Conservation (phyloP, 495 filamentous ascomycete species). For the Sordaria brevicollis region DNA sequence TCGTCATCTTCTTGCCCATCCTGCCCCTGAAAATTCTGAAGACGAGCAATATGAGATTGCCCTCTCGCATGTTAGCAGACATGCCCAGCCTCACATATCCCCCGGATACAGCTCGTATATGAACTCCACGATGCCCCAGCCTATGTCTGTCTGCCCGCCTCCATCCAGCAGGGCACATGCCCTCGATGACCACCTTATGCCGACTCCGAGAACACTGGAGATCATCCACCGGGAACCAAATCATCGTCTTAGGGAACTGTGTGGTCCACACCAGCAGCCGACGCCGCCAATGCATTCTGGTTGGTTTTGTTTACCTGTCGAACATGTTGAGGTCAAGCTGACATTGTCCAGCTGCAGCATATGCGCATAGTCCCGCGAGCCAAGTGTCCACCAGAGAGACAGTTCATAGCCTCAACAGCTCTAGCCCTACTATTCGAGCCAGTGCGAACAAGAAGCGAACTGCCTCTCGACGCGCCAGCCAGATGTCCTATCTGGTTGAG, state of each 20-base stretch:
- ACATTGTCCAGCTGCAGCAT: neutral
- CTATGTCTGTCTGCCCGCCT: neutral
- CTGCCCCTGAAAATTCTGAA: neutral
- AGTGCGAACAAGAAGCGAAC: neutral
- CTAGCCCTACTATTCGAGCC: constrained; percentile 8
- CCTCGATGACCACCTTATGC: neutral
- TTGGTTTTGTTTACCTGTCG: neutral
- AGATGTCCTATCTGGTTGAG: neutral
- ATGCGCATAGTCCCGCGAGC: neutral
- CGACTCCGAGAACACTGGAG: neutral
- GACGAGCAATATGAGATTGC: neutral
- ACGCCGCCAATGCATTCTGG: neutral
- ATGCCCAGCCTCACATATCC: neutral
- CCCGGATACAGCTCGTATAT: neutral
- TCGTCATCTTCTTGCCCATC: constrained; percentile 8
- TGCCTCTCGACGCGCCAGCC: neutral
- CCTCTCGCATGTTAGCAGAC: constrained; percentile 1
- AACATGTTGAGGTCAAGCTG: neutral
- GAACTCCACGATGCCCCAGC: neutral
- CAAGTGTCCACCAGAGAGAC: neutral
- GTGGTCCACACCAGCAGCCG: neutral
- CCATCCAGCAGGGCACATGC: neutral
- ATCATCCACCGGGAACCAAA: neutral
- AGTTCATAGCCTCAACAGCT: neutral
- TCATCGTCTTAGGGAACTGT: neutral